phyloP scores from a whole-genome alignment of 1,284 basidiomycete species.

The Gastroboletus turbinatus region DNA sequence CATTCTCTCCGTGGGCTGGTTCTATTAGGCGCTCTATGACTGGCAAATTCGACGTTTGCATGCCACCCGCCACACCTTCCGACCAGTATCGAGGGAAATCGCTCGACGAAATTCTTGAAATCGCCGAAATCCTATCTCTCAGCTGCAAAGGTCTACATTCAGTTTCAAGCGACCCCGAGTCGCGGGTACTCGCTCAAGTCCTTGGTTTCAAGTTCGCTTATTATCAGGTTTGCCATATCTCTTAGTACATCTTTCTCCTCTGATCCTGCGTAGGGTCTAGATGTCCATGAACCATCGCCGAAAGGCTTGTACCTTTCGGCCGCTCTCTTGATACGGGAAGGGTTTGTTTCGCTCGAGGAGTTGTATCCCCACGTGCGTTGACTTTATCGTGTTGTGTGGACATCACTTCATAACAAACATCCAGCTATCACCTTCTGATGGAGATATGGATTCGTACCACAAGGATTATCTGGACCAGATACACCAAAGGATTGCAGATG shows the following conservation, averaged over 20 bases:
- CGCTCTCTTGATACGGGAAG: slow-evolving; percentile 87
- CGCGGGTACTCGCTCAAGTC: slow-evolving; percentile 83
- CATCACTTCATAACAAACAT: slow-evolving; percentile 7
- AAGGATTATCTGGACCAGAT: slow-evolving; percentile 70
- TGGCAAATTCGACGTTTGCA: slow-evolving; percentile 32
- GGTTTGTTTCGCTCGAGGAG: slow-evolving; percentile 83
- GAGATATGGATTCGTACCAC: slow-evolving; percentile 68
- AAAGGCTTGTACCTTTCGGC: slow-evolving; percentile 79
- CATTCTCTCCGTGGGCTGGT: slow-evolving; percentile 79
- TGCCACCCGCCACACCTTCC: slow-evolving; percentile 39
- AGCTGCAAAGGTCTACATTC: slow-evolving; percentile 14
- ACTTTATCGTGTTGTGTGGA: background rate
- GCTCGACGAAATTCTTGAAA: slow-evolving; percentile 62
- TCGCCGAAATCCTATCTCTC: slow-evolving; percentile 43
- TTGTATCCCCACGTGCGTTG: slow-evolving; percentile 79
- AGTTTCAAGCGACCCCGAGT: slow-evolving; percentile 30
- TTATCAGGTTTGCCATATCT: slow-evolving; percentile 66
- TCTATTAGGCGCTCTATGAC: slow-evolving; percentile 38
- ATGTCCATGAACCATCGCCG: slow-evolving; percentile 61
- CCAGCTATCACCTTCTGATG: slow-evolving; percentile 75
- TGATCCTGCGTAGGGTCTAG: slow-evolving; percentile 45
- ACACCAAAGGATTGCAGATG: slow-evolving; percentile 62
- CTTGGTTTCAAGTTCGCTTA: slow-evolving; percentile 94
- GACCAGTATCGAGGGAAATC: slow-evolving; percentile 55
- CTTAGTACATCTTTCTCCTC: background rate